Conservation (phyloP, 169 alveolate species). For the Toxoplasma gondii region DNA sequence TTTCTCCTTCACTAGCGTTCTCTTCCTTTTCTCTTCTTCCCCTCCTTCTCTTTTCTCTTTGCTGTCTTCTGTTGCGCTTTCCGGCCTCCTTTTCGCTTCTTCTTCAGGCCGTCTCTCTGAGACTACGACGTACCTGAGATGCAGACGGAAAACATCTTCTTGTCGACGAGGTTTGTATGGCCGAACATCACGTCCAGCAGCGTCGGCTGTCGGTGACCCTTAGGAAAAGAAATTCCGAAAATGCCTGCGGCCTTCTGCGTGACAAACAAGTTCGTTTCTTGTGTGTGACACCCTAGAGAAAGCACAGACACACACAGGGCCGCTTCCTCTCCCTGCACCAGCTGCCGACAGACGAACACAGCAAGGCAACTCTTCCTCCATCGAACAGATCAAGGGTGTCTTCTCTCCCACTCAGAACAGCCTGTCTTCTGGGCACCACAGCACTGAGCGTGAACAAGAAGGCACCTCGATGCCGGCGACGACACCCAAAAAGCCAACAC, state of each 20-base stretch:
- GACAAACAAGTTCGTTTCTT: conserved; percentile 82
- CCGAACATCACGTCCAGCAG: conserved; percentile 69
- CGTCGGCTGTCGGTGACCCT: conserved; percentile 64
- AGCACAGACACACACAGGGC: neutral
- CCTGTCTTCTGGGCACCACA: too few species aligned
- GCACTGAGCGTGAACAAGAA: too few species aligned
- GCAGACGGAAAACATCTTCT: conserved; percentile 74
- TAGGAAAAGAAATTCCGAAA: conserved; percentile 79
- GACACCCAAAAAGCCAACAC: too few species aligned
- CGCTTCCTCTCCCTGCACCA: neutral
- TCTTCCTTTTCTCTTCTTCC: neutral
- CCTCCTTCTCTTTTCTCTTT: neutral
- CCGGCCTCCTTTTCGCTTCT: neutral
- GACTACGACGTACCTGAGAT: conserved; percentile 39
- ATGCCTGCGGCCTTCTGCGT: conserved; percentile 89
- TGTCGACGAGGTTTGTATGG: conserved; percentile 36
- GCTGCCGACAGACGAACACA: too few species aligned
- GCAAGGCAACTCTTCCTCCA: too few species aligned
- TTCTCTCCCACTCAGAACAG: too few species aligned
- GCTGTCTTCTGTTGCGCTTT: neutral
- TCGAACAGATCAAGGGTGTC: too few species aligned
- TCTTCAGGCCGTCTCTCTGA: neutral
- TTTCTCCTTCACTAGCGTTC: neutral
- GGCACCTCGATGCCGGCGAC: too few species aligned
- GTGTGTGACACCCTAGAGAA: conserved; percentile 80